A percentile compares a stretch with the other conserved stretches of the same genome.
phyloP scores from a whole-genome alignment of 2,329 filamentous ascomycete species.

The Colletotrichum cereale region DNA sequence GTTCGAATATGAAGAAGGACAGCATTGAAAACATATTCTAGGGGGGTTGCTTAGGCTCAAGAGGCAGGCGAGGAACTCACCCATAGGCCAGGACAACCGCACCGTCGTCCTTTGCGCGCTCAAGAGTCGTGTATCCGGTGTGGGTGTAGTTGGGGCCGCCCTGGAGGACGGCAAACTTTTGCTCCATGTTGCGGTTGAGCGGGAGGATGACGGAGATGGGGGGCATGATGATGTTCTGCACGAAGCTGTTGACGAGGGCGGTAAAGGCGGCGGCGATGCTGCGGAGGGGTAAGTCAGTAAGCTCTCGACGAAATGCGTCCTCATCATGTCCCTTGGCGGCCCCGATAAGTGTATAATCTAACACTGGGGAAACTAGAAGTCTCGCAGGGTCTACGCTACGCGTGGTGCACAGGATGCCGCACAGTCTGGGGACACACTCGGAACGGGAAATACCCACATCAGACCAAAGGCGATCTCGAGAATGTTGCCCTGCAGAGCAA shows the following conservation, averaged over 20 bases:
- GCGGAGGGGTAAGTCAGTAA: neutral
- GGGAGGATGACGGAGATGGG: slow-evolving; percentile 77
- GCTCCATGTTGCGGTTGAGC: slow-evolving; percentile 77
- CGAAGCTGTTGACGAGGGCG: slow-evolving; percentile 77
- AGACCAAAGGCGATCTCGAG: slow-evolving; percentile 81
- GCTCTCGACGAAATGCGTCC: neutral
- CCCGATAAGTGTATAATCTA: neutral
- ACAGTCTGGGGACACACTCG: slow-evolving; percentile 1
- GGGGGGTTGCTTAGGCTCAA: neutral
- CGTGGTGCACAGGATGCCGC: neutral
- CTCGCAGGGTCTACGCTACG: neutral
- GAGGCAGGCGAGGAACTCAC: slow-evolving; percentile 52
- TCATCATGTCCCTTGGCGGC: neutral
- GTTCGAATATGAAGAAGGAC: neutral
- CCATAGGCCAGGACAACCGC: slow-evolving; percentile 81
- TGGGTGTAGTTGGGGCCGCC: slow-evolving; percentile 66
- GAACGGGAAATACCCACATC: slow-evolving; percentile 64
- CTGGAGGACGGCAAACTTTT: slow-evolving; percentile 78
- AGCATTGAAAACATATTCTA: neutral
- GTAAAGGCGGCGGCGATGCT: slow-evolving; percentile 80
- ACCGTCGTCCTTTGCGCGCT: slow-evolving; percentile 77
- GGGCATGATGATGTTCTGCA: slow-evolving; percentile 77
- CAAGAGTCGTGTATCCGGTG: slow-evolving; percentile 76
- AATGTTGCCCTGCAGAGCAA: slow-evolving; percentile 80
- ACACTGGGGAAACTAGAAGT: neutral